Evolutionary conservation across 805 yeast species (phyloP).

Genomic region (Yarrowia phangngaensis): DNA sequence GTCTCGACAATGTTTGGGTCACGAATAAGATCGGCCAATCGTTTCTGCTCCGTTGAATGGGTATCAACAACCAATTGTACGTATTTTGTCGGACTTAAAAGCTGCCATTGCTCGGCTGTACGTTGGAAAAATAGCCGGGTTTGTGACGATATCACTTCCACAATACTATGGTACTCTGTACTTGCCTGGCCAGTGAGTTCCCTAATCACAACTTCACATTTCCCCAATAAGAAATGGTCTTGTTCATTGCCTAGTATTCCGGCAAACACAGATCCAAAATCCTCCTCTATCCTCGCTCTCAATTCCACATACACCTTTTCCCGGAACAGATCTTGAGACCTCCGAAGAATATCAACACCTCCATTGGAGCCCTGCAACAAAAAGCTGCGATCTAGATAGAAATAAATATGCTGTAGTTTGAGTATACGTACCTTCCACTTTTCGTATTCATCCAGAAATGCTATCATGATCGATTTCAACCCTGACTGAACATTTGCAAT

Average conservation of each 20-base stretch:
- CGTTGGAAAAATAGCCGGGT: background rate
- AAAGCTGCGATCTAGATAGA: slow-evolving; percentile 14
- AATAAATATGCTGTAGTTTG: slow-evolving; percentile 12
- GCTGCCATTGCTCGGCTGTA: slow-evolving; percentile 19
- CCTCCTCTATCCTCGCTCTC: background rate
- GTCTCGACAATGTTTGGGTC: background rate
- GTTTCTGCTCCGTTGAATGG: background rate
- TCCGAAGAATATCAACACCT: slow-evolving; percentile 8
- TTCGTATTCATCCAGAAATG: slow-evolving; percentile 22
- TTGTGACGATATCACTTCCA: background rate
- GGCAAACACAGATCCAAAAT: background rate
- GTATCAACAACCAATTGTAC: slow-evolving; percentile 1
- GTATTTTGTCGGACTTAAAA: background rate
- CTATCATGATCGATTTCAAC: background rate
- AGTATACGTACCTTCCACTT: slow-evolving; percentile 1
- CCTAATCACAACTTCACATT: background rate
- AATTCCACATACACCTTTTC: background rate
- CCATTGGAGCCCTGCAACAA: slow-evolving; percentile 6
- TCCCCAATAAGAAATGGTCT: background rate
- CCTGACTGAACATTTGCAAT: background rate
- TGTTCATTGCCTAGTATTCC: background rate
- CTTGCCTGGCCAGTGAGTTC: slow-evolving; percentile 19
- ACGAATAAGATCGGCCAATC: background rate
- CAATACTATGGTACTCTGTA: background rate
- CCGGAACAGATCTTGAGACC: slow-evolving; percentile 5